Evolutionary conservation across 116 monocot species (phyloP).

Genomic region (Zostera marina): DNA sequence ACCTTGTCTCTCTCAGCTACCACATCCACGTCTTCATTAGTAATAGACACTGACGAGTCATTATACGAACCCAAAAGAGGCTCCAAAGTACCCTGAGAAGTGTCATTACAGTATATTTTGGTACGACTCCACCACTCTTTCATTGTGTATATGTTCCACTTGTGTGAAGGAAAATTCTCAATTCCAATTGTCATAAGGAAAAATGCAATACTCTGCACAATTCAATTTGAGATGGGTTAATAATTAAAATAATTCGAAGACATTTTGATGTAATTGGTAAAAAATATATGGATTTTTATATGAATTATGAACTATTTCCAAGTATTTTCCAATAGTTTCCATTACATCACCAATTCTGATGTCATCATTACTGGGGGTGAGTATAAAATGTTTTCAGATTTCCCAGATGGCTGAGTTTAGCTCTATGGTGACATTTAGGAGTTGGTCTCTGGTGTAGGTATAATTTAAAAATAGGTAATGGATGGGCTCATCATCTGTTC

Average conservation of each 20-base stretch:
- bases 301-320: too few relatives aligned
- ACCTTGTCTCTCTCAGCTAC: conserved; percentile 51
- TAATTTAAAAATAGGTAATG: too few relatives aligned
- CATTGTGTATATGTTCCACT: conserved; percentile 18
- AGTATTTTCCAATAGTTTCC: too few relatives aligned
- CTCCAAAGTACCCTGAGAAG: conserved; percentile 19
- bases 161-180: conserved; percentile 32
- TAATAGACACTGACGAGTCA: conserved; percentile 9
- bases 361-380: too few relatives aligned
- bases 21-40: conserved; percentile 75
- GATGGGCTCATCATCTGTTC: too few relatives aligned
- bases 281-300: too few relatives aligned
- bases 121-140: conserved; percentile 26
- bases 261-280: too few relatives aligned
- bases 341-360: too few relatives aligned
- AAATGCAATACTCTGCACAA: conserved; percentile 40
- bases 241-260: background rate
- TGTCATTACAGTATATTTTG: conserved; percentile 6
- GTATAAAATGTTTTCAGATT: too few relatives aligned
- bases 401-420: too few relatives aligned
- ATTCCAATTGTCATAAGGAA: conserved; percentile 50
- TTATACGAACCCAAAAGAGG: conserved; percentile 43
- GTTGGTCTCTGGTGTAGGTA: too few relatives aligned
- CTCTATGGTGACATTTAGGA: too few relatives aligned
- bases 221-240: conserved; percentile 1